Conservation (phyloP, 2,329 filamentous ascomycete genomes). For the Pestalotiopsis sp. region DNA sequence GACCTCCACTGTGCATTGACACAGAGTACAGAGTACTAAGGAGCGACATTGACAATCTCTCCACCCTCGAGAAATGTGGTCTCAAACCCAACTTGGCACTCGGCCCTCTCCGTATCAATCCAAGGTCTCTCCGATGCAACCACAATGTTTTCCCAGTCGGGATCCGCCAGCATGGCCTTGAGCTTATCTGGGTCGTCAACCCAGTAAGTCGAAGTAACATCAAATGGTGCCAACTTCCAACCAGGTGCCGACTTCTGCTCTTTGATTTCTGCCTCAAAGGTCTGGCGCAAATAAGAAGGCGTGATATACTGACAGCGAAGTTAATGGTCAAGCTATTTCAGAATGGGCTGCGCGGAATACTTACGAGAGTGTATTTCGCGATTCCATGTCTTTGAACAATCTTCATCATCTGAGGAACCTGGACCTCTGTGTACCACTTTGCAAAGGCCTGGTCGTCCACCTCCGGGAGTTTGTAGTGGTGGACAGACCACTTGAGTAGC, state of each 20-base stretch:
- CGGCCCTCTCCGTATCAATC: constrained; percentile 11
- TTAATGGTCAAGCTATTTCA: not conserved
- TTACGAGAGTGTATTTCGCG: not conserved
- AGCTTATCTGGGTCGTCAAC: constrained; percentile 11
- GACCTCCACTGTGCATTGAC: too few species aligned
- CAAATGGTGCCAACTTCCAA: constrained; percentile 11
- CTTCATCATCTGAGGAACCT: constrained; percentile 5
- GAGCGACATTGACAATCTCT: constrained; percentile 5
- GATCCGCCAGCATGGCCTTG: constrained; percentile 9
- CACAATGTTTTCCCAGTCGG: constrained; percentile 6
- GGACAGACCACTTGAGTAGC: constrained; percentile 10
- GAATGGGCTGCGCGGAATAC: not conserved
- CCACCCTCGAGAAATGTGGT: constrained; percentile 21
- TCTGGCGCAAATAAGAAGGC: not conserved
- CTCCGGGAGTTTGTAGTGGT: constrained; percentile 1
- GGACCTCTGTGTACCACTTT: constrained; percentile 10
- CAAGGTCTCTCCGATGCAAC: constrained; percentile 4
- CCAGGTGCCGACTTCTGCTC: not conserved
- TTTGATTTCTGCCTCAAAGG: constrained; percentile 2
- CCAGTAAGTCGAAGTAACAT: constrained; percentile 11
- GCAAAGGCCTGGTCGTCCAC: constrained; percentile 1
- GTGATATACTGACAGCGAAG: constrained; percentile 6
- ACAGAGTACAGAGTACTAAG: not conserved
- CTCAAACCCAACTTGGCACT: constrained; percentile 11
- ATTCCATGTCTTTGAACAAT: constrained; percentile 11